Evolutionary conservation across 768 basidiomycete genomes (phyloP).

Genomic region (Scleroderma citrinum): DNA sequence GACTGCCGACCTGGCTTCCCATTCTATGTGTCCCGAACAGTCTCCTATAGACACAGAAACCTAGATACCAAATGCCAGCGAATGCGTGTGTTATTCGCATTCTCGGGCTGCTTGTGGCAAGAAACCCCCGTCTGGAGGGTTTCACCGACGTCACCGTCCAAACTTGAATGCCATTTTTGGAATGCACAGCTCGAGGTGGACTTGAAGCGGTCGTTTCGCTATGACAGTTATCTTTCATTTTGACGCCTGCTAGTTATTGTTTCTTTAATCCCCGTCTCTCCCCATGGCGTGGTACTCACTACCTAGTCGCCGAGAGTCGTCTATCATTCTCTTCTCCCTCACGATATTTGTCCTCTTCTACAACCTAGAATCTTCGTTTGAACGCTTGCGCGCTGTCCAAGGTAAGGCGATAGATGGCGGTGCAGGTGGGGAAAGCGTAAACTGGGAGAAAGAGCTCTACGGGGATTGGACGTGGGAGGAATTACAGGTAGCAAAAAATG

Average conservation of each 20-base stretch:
- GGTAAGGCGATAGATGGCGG: slow-evolving; percentile 26
- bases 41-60: neutral
- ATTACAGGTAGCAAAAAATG: slow-evolving; percentile 52
- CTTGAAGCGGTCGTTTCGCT: too few species aligned
- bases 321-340: slow-evolving; percentile 61
- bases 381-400: slow-evolving; percentile 43
- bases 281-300: slow-evolving; percentile 57
- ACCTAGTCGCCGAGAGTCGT: slow-evolving; percentile 69
- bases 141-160: too few species aligned
- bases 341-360: slow-evolving; percentile 65
- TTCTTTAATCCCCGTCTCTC: too few species aligned
- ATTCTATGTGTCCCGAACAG: slow-evolving; percentile 7
- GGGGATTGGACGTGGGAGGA: slow-evolving; percentile 68
- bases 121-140: neutral
- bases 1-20: slow-evolving; percentile 24
- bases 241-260: too few species aligned
- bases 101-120: neutral
- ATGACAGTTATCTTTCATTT: too few species aligned
- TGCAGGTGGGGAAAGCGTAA: slow-evolving; percentile 36
- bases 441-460: slow-evolving; percentile 55
- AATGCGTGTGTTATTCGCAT: too few species aligned
- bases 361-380: slow-evolving; percentile 63
- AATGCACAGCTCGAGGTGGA: too few species aligned
- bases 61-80: neutral
- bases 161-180: too few species aligned